Conservation (phyloP, 495 filamentous ascomycete genomes). For the Stereocaulon alpinum region DNA sequence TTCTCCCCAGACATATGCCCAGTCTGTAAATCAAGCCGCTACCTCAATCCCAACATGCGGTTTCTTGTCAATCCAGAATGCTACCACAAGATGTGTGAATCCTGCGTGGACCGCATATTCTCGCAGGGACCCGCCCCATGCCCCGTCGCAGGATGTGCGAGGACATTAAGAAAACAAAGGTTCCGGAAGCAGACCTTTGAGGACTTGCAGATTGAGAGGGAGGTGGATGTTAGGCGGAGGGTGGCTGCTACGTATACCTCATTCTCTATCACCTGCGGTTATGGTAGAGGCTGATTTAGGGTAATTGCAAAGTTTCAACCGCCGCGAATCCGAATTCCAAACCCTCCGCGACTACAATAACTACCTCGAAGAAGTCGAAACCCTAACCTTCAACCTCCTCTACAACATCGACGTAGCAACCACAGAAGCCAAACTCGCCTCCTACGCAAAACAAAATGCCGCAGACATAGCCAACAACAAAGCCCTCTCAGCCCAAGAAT, state of each 20-base stretch:
- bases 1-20: slow-evolving; percentile 68
- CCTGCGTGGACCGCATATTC: slow-evolving; percentile 92
- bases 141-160: slow-evolving; percentile 74
- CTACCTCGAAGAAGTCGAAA: slow-evolving; percentile 88
- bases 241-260: slow-evolving; percentile 53
- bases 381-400: slow-evolving; percentile 80
- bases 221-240: slow-evolving; percentile 80
- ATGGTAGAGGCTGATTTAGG: too few relatives aligned
- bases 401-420: slow-evolving; percentile 55
- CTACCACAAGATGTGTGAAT: slow-evolving; percentile 97
- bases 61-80: slow-evolving; percentile 97
- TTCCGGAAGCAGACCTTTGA: slow-evolving; percentile 86
- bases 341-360: slow-evolving; percentile 74
- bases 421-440: slow-evolving; percentile 57
- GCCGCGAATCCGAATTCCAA: slow-evolving; percentile 81
- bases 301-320: too few relatives aligned
- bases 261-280: too few relatives aligned
- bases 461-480: slow-evolving; percentile 47
- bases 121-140: slow-evolving; percentile 80
- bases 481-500: slow-evolving; percentile 43
- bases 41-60: slow-evolving; percentile 84
- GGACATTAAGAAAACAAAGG: slow-evolving; percentile 70
- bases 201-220: slow-evolving; percentile 81
- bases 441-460: slow-evolving; percentile 58
- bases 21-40: slow-evolving; percentile 89